Evolutionary conservation across 192 early-diverging fungal genomes (phyloP), one percentile per base, ranked within the genome.

Genomic region (Glomus cerebriforme): DNA sequence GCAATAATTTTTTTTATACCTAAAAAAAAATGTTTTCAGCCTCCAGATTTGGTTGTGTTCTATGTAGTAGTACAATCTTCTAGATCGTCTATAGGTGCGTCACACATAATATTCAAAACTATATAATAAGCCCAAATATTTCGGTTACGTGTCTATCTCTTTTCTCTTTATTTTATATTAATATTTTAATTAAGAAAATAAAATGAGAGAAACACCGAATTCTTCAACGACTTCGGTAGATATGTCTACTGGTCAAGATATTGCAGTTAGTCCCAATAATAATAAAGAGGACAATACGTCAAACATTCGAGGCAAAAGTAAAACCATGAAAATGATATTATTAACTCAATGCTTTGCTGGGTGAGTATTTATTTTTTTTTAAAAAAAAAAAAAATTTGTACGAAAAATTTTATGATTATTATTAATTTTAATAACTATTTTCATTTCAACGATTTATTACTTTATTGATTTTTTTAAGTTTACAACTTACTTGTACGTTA

Each of bases 401-500:
- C 27, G 6, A 3, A 45, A 54, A 26, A 45, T 26, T 29, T 49
- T 13, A 17, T 8, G 3, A 32, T 8, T 39, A 27, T 34, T 54
- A 75, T 68, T 45, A 62, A 37, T 47, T 6, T 45, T 32, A 22
- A 43, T 43, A 43, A 43, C 12, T 43, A 43, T 43, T 43, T 0
- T 3, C 10, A 12, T 3, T 3, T 43, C 10, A 43, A 43, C 39
- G 10, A 43, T 29, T 35, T 26, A 6, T 43, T 31, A 75, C 43
- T n/a, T 31, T 45, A 29, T 19, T 45, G 54, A 31, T 75, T 10
- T 74, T 22, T 63, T 47, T 39, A 32, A 89, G 88, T 32, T 81
- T 92, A 37, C 90, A 92, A 64, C 90, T 92, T 37, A 90, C 91
- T 62, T 92, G 91, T 91, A 87, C 76, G 89, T 80, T 24, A 39